Evolutionary conservation across 441 rosid species (phyloP).

Genomic region (Arabidopsis hybrid): DNA sequence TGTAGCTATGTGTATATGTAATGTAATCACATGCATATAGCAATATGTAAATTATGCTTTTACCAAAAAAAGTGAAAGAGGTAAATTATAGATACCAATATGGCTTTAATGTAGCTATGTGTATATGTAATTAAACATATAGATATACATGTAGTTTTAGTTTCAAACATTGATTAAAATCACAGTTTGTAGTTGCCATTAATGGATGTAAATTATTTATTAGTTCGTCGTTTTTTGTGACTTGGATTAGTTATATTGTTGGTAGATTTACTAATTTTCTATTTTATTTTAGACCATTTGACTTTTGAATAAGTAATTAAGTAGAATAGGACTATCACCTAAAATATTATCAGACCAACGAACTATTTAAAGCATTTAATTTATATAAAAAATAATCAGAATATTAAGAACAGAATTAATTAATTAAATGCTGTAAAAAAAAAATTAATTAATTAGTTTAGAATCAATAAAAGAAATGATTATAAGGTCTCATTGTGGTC

Average conservation of each 20-base stretch:
- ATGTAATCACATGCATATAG: not conserved
- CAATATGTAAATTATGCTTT: not conserved
- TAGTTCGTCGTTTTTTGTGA: not conserved
- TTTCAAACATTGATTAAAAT: not conserved
- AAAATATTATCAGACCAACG: not conserved
- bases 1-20: constrained; percentile 1
- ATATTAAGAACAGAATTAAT: not conserved
- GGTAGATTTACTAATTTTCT: not conserved
- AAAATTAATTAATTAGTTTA: not conserved
- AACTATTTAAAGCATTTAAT: not conserved
- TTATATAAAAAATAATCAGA: not conserved
- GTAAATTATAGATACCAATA: not conserved
- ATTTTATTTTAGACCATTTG: not conserved
- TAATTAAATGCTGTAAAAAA: no score
- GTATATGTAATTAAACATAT: not conserved
- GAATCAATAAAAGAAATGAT: not conserved
- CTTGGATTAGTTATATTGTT: not conserved
- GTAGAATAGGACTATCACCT: no score
- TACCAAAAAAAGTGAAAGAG: no score
- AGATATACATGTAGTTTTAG: not conserved
- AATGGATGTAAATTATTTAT: not conserved
- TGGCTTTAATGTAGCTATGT: not conserved
- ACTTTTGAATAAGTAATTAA: not conserved
- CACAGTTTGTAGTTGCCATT: not conserved
- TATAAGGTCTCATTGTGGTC: not conserved